These are phyloP conservation scores for Dioscorea alata DNA, from an alignment of 106 monocot species.

Conservation along the genomic window DNA sequence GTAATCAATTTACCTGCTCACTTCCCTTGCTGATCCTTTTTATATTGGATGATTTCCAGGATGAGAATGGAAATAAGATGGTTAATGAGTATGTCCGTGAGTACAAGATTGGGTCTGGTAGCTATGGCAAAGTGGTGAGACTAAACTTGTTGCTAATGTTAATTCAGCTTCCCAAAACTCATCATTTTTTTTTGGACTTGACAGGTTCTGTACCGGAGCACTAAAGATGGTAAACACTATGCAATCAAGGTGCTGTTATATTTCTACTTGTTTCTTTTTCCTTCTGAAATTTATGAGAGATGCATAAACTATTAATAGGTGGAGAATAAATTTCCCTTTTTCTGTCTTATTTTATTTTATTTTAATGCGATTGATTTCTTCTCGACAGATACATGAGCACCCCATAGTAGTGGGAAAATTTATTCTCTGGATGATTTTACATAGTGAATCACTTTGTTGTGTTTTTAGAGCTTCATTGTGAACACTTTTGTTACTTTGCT, in stretches of 20 bases:
- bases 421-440: too few relatives aligned
- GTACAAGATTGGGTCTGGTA: constrained; percentile 74
- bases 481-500: too few relatives aligned
- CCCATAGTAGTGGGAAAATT: too few relatives aligned
- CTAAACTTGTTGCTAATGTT: not conserved
- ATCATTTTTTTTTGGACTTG: constrained; percentile 4
- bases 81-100: constrained; percentile 73
- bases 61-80: constrained; percentile 85
- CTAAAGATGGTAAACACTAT: constrained; percentile 59
- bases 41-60: constrained; percentile 30
- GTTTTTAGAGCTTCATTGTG: too few relatives aligned
- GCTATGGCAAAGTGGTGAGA: constrained; percentile 97
- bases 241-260: constrained; percentile 60
- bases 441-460: too few relatives aligned
- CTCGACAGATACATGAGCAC: too few relatives aligned
- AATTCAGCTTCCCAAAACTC: not conserved
- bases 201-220: constrained; percentile 60
- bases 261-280: not conserved
- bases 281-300: too few relatives aligned
- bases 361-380: too few relatives aligned
- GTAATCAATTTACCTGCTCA: too few relatives aligned
- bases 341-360: too few relatives aligned
- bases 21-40: not conserved
- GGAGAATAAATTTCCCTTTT: too few relatives aligned
- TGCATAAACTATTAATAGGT: too few relatives aligned